A percentile compares a stretch with the other conserved stretches of the same genome.
These are phyloP conservation scores for Agastache rugosa DNA, from an alignment of 257 asterid species.

Conservation along the genomic window DNA sequence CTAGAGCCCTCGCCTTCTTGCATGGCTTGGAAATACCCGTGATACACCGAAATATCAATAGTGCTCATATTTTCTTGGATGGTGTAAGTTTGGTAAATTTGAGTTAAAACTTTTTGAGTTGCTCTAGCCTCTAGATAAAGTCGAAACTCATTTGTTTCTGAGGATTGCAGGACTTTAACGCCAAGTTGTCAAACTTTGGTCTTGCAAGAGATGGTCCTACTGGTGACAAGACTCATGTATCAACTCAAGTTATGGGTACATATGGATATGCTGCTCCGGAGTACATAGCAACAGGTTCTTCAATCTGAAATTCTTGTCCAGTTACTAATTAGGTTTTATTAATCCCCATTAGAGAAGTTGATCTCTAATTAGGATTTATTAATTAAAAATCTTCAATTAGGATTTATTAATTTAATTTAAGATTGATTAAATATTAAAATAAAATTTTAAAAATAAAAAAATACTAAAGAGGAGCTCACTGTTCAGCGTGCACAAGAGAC, in stretches of 20 bases:
- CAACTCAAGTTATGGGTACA: constrained; percentile 50
- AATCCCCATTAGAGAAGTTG: not conserved
- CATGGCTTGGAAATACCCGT: constrained; percentile 59
- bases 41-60: constrained; percentile 51
- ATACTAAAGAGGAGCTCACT: too few relatives aligned
- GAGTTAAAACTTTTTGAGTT: not conserved
- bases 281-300: constrained; percentile 23
- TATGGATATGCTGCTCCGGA: constrained; percentile 42
- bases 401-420: too few relatives aligned
- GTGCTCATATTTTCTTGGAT: constrained; percentile 55
- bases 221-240: constrained; percentile 40
- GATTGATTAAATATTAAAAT: too few relatives aligned
- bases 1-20: constrained; percentile 61
- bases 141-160: not conserved
- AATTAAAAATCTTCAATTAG: too few relatives aligned
- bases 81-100: constrained; percentile 36
- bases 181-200: constrained; percentile 58
- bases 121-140: not conserved
- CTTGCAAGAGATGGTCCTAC: constrained; percentile 54
- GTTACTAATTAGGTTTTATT: not conserved
- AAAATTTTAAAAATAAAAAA: too few relatives aligned
- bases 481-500: too few relatives aligned
- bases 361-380: not conserved
- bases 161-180: constrained; percentile 56
- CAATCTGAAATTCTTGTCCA: not conserved